A percentile compares a stretch with the other conserved stretches of the same genome.
Conservation (phyloP, 345 rosid species). For the Melaleuca alternifolia region DNA sequence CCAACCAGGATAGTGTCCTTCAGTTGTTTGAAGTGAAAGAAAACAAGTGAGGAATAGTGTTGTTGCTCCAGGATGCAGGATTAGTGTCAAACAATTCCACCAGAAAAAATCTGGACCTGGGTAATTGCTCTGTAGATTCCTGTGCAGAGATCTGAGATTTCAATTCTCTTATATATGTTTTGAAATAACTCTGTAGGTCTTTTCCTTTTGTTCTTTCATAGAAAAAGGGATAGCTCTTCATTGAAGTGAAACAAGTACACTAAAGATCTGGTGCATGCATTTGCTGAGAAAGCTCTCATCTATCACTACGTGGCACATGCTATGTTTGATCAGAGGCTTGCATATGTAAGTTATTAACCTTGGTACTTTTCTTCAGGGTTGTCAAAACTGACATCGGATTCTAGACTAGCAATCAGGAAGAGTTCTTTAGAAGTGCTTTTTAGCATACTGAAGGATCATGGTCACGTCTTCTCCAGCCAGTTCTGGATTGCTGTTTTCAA, state of each 20-base stretch:
- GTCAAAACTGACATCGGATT: conserved; percentile 72
- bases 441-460: conserved; percentile 92
- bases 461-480: conserved; percentile 72
- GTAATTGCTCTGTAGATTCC: not conserved
- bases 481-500: conserved; percentile 60
- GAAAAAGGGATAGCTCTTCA: not conserved
- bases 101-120: not conserved
- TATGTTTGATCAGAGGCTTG: not conserved
- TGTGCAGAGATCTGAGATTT: not conserved
- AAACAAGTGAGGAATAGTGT: not conserved
- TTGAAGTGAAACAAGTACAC: not conserved
- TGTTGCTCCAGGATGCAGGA: not conserved
- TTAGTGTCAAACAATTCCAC: not conserved
- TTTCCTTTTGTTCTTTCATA: not conserved
- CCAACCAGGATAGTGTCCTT: not conserved
- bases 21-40: not conserved
- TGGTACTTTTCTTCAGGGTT: conserved; percentile 54
- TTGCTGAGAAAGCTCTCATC: not conserved
- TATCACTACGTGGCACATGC: not conserved
- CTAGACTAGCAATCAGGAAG: conserved; percentile 73
- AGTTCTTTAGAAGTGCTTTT: conserved; percentile 91
- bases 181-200: not conserved
- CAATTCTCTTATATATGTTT: not conserved
- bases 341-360: not conserved
- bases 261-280: not conserved